These are phyloP conservation scores for Neurospora discreta DNA, from an alignment of 495 filamentous ascomycete species.

Conservation along the genomic window DNA sequence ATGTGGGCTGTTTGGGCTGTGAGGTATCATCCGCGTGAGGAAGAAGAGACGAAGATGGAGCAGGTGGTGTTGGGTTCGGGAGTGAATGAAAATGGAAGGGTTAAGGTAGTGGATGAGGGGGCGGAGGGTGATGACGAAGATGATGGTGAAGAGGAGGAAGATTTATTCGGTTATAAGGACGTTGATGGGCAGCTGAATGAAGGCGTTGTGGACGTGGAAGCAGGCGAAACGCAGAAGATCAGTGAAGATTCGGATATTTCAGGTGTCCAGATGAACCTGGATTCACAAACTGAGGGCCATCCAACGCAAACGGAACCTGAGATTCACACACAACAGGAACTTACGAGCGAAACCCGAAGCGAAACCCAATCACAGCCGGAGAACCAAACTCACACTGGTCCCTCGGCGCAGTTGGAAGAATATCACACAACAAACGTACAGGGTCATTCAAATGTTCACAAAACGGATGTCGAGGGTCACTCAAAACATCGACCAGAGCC, in stretches of 20 bases:
- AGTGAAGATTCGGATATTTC: background rate
- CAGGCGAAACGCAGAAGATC: background rate
- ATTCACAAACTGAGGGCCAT: background rate
- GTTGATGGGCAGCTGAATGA: background rate
- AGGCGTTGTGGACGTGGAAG: background rate
- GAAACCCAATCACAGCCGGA: background rate
- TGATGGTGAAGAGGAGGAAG: background rate
- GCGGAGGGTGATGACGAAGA: background rate
- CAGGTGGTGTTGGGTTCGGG: background rate
- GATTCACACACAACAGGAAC: background rate
- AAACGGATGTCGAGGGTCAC: no score
- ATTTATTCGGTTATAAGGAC: background rate
- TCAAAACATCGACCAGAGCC: background rate
- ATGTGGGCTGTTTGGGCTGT: conserved; percentile 11
- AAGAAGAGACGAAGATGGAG: background rate
- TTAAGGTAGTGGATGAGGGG: background rate
- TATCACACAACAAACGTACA: no score
- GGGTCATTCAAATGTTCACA: no score
- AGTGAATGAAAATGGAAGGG: background rate
- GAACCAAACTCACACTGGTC: background rate
- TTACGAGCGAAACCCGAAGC: background rate
- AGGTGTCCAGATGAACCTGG: background rate
- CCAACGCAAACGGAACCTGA: background rate
- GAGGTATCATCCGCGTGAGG: background rate
- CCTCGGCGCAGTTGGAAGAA: no score